Evolutionary conservation across 306 rosid species (phyloP), one percentile per base, ranked within the genome.

Genomic region (Gastrolobium villosum): DNA sequence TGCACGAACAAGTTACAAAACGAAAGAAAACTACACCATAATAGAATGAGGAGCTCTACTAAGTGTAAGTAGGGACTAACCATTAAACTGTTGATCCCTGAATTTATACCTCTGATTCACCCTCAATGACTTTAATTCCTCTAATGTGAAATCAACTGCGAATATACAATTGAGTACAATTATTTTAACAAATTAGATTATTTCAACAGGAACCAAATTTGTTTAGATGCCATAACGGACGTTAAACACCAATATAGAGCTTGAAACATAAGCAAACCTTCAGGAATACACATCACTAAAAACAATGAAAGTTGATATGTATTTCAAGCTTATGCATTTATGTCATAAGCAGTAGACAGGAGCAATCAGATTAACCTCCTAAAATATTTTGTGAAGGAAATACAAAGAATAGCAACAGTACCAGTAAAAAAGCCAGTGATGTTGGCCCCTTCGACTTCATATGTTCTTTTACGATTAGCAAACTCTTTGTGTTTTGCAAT

Each of bases 141-240:
- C 15, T 13, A 91, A 5, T 1, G 97, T 89, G 84, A 95, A 95
- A 88, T 95, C 99, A 87, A 91, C 99, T 95, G 90, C 84, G 71
- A 36, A 74, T 13, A 71, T 56, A 65, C 26, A 76, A 75, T 55
- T 10, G 15, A 78, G 28, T 30, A 73, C 2, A 46, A 32, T 35
- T 57, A 53, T 70, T 57, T 68, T 56, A 63, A 62, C 35, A 72
- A 61, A 59, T 63, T 60, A 57, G 10, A 28, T 62, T 70, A 49
- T 50, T 50, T 40, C 35, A 37, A 52, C 50, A 34, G 35, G 74
- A 73, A 62, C 13, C 32, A 30, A 63, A 31, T 30, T 53, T 76
- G n/a, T 45, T 35, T 10, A 46, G 71, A 73, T 2, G 78, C 65
- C 30, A 4, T 30, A 67, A 50, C 67, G 30, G 56, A 74, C n/a